These are phyloP conservation scores for Tranzscheliella williamsii DNA, from an alignment of 1,284 basidiomycete genomes.

Conservation along the genomic window DNA sequence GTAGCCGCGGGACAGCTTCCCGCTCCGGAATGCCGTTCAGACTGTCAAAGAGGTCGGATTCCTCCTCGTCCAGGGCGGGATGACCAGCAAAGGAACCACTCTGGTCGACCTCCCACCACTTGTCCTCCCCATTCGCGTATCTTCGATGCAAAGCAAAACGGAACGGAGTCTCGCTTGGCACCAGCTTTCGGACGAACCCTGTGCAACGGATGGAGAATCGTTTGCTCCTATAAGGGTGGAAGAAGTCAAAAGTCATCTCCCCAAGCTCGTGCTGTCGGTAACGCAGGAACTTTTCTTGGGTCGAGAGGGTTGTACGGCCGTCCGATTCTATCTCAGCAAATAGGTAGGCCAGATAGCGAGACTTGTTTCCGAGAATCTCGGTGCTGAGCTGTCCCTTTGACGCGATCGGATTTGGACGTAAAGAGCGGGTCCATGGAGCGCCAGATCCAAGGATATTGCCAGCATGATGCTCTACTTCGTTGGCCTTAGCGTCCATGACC, in stretches of 20 bases:
- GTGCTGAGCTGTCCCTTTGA: conserved; percentile 34
- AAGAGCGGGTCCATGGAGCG: conserved; percentile 43
- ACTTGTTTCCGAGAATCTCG: conserved; percentile 54
- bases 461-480: background rate
- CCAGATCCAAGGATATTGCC: conserved; percentile 5
- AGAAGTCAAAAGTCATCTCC: conserved; percentile 64
- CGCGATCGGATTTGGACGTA: conserved; percentile 18
- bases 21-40: conserved; percentile 50
- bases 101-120: background rate
- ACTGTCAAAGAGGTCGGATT: conserved; percentile 59
- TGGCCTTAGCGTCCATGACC: conserved; percentile 25
- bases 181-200: conserved; percentile 64
- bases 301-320: conserved; percentile 12
- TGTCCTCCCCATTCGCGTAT: background rate
- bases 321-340: conserved; percentile 19
- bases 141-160: conserved; percentile 61
- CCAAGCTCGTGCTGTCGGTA: conserved; percentile 63
- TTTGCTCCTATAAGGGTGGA: conserved; percentile 60
- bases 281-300: conserved; percentile 36
- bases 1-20: conserved; percentile 26
- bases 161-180: conserved; percentile 59
- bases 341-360: conserved; percentile 51
- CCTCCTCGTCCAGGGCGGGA: conserved; percentile 57
- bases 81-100: background rate
- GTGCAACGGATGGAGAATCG: conserved; percentile 63